These are phyloP conservation scores for Pisolithus albus DNA, from an alignment of 768 basidiomycete genomes.

Conservation along the genomic window DNA sequence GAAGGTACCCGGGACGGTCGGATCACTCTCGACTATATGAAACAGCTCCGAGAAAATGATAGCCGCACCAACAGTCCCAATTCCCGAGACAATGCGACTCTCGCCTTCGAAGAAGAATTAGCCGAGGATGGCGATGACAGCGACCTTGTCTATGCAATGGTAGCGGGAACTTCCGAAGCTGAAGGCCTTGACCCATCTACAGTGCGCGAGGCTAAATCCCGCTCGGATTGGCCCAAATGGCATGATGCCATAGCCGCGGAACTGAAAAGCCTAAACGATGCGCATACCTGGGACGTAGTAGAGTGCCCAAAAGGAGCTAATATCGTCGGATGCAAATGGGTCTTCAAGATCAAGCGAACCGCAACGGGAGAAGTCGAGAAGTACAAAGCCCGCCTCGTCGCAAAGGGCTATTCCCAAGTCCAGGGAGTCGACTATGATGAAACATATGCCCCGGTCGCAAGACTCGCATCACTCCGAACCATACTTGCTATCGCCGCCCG, in stretches of 20 bases:
- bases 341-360: slow-evolving; percentile 37
- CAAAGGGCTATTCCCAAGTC: too few species aligned
- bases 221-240: neutral
- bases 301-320: neutral
- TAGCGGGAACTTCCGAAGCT: slow-evolving; percentile 1
- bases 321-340: slow-evolving; percentile 28
- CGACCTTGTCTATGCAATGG: neutral
- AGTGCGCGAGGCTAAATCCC: neutral
- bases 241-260: slow-evolving; percentile 6
- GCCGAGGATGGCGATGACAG: neutral
- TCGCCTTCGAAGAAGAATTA: neutral
- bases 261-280: neutral
- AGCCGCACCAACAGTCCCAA: too few species aligned
- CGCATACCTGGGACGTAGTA: slow-evolving; percentile 5
- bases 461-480: neutral
- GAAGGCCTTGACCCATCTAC: neutral
- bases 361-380: slow-evolving; percentile 24
- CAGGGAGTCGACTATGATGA: too few species aligned
- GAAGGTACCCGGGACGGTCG: neutral
- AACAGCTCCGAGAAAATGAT: too few species aligned
- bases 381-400: slow-evolving; percentile 4
- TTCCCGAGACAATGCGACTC: too few species aligned
- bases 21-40: neutral
- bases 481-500: slow-evolving; percentile 3
- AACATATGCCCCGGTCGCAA: too few species aligned